phyloP scores from a whole-genome alignment of 805 yeast genomes.

The Zygotorulaspora florentina region DNA sequence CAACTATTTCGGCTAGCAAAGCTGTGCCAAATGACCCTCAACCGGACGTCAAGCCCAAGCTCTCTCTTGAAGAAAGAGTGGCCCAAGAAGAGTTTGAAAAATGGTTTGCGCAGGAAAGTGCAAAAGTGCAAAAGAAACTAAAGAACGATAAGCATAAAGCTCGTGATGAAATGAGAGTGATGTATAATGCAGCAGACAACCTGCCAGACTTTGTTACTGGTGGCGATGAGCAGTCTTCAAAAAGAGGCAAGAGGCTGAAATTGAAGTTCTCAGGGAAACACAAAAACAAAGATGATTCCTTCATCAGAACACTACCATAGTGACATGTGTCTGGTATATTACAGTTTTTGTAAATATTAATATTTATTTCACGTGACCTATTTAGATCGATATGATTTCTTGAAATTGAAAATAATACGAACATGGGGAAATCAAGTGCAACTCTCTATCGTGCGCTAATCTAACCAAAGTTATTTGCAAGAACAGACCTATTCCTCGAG shows the following conservation, averaged over 20 bases:
- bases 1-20: neutral
- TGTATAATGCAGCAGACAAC: constrained; percentile 18
- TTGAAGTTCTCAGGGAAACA: constrained; percentile 17
- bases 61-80: constrained; percentile 63
- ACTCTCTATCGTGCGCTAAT: no score
- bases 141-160: constrained; percentile 12
- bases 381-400: neutral
- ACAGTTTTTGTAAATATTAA: neutral
- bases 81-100: constrained; percentile 78
- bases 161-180: constrained; percentile 12
- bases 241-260: constrained; percentile 16
- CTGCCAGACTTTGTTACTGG: constrained; percentile 17
- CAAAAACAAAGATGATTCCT: constrained; percentile 1
- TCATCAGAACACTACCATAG: neutral
- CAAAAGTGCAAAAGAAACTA: constrained; percentile 50
- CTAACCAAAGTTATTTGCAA: no score
- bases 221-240: constrained; percentile 5
- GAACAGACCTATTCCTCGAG: no score
- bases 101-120: constrained; percentile 85
- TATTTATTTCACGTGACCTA: neutral
- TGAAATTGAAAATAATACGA: neutral
- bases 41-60: constrained; percentile 9
- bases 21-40: neutral
- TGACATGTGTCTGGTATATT: neutral
- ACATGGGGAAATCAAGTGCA: neutral